Evolutionary conservation across 2,329 filamentous ascomycete genomes (phyloP).

Genomic region (Fusarium graminum): DNA sequence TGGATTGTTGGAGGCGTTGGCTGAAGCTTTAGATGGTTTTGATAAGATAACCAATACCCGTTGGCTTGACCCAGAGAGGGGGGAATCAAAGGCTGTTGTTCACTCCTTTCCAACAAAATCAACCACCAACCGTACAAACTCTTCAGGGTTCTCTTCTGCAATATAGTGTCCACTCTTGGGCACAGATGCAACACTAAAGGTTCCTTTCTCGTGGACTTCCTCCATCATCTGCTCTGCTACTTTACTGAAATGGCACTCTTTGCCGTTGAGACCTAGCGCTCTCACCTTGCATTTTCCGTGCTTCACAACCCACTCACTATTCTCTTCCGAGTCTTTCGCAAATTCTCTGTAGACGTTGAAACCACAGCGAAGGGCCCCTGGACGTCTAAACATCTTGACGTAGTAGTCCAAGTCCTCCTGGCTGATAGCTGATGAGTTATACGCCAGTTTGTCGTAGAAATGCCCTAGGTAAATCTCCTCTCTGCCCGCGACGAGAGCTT

Average conservation of each 20-base stretch:
- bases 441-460: slow-evolving; percentile 26
- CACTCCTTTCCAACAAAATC: slow-evolving; percentile 21
- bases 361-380: slow-evolving; percentile 5
- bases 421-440: slow-evolving; percentile 23
- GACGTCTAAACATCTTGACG: slow-evolving; percentile 1
- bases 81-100: neutral
- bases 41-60: slow-evolving; percentile 39
- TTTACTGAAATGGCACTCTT: slow-evolving; percentile 20
- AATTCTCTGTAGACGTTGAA: slow-evolving; percentile 26
- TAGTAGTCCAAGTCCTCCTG: slow-evolving; percentile 17
- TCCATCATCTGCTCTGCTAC: slow-evolving; percentile 29
- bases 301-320: slow-evolving; percentile 30
- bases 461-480: slow-evolving; percentile 26
- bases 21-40: slow-evolving; percentile 32
- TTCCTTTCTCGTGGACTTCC: slow-evolving; percentile 18
- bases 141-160: slow-evolving; percentile 25
- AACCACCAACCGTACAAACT: slow-evolving; percentile 17
- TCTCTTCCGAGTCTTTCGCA: slow-evolving; percentile 15
- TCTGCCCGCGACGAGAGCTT: slow-evolving; percentile 25
- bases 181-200: slow-evolving; percentile 15
- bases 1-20: no score
- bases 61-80: neutral
- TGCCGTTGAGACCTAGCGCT: slow-evolving; percentile 16
- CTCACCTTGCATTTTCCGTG: slow-evolving; percentile 28
- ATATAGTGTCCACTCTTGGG: slow-evolving; percentile 27